Evolutionary conservation across 1,284 basidiomycete genomes (phyloP).

Genomic region (Leccinum fallax): DNA sequence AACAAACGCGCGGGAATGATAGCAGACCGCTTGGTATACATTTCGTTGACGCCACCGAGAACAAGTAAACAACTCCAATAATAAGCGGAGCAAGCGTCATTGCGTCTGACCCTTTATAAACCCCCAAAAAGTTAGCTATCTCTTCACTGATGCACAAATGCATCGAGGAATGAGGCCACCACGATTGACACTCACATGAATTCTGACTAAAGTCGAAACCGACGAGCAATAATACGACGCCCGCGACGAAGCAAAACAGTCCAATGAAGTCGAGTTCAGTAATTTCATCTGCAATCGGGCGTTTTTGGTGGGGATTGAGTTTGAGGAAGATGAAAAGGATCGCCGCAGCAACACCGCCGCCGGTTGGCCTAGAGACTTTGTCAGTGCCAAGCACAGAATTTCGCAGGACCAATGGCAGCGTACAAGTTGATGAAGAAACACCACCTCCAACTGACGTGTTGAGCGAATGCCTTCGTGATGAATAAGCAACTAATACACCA

Average conservation of each 20-base stretch:
- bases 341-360: conserved; percentile 63
- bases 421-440: conserved; percentile 79
- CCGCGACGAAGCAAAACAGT: conserved; percentile 67
- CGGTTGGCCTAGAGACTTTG: conserved; percentile 72
- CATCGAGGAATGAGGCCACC: background rate
- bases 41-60: conserved; percentile 63
- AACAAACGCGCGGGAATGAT: conserved; percentile 84
- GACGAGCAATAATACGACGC: conserved; percentile 76
- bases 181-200: conserved; percentile 48
- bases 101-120: conserved; percentile 38
- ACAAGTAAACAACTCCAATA: conserved; percentile 63
- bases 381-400: conserved; percentile 1
- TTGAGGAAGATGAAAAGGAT: conserved; percentile 83
- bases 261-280: conserved; percentile 80
- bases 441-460: conserved; percentile 79
- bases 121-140: background rate
- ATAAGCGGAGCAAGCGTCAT: conserved; percentile 76
- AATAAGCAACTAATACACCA: background rate
- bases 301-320: conserved; percentile 71
- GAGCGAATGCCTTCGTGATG: conserved; percentile 55
- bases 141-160: background rate
- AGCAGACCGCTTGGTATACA: conserved; percentile 70
- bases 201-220: conserved; percentile 82
- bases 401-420: conserved; percentile 16
- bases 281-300: conserved; percentile 59